A percentile compares a stretch with the other conserved stretches of the same genome.
Evolutionary conservation across 2,329 filamentous ascomycete species (phyloP).

Genomic region (Fusarium fracticaudum): DNA sequence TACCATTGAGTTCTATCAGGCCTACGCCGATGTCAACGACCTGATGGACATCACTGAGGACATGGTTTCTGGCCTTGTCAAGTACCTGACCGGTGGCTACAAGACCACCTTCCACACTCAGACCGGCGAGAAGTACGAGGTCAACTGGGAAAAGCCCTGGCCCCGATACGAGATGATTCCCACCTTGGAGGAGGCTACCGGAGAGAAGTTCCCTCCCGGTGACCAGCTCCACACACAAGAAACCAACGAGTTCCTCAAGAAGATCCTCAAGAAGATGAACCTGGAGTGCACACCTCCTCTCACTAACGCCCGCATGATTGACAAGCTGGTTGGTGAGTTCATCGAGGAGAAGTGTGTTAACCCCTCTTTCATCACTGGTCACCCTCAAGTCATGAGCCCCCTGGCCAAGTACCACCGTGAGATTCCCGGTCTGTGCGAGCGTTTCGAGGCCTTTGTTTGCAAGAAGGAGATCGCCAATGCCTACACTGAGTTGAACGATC

Average conservation of each 20-base stretch:
- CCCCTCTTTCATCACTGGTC: slow-evolving; percentile 75
- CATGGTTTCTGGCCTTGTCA: slow-evolving; percentile 88
- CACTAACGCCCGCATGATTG: slow-evolving; percentile 95
- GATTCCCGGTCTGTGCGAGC: slow-evolving; percentile 87
- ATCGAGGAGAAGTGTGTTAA: slow-evolving; percentile 94
- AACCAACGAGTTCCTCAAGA: slow-evolving; percentile 87
- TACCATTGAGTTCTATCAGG: slow-evolving; percentile 96
- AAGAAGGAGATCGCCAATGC: slow-evolving; percentile 89
- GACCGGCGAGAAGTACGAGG: slow-evolving; percentile 83
- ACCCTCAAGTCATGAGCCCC: slow-evolving; percentile 81
- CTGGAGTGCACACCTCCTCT: slow-evolving; percentile 89
- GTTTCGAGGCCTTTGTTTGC: slow-evolving; percentile 92
- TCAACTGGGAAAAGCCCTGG: slow-evolving; percentile 98
- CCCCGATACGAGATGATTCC: slow-evolving; percentile 91
- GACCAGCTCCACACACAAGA: slow-evolving; percentile 90
- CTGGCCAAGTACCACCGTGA: slow-evolving; percentile 93
- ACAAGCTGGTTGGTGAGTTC: slow-evolving; percentile 93
- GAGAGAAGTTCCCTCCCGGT: slow-evolving; percentile 92
- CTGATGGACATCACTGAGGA: slow-evolving; percentile 86
- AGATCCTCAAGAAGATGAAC: slow-evolving; percentile 86
- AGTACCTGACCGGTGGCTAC: slow-evolving; percentile 86
- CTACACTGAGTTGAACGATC: slow-evolving; percentile 93
- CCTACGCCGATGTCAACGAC: slow-evolving; percentile 91
- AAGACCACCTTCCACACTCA: slow-evolving; percentile 88
- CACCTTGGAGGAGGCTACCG: slow-evolving; percentile 83